These are phyloP conservation scores for Paramecium bursaria DNA, from an alignment of 73 alveolate species.

Conservation along the genomic window DNA sequence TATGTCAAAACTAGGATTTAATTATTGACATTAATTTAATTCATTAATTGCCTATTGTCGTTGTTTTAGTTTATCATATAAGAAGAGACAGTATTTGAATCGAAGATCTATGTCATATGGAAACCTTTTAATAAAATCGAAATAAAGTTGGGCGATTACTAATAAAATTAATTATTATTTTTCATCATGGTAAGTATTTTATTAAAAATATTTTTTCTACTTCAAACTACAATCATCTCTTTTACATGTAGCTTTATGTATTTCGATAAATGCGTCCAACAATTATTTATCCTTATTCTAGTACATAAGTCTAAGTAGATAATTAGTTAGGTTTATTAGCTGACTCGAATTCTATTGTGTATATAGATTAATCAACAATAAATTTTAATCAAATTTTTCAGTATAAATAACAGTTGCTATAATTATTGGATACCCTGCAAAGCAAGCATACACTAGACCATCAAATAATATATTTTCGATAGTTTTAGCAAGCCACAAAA, in stretches of 20 bases:
- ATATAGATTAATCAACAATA: constrained; percentile 38
- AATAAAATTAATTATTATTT: not conserved
- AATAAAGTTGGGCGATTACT: constrained; percentile 28
- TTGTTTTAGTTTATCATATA: constrained; percentile 56
- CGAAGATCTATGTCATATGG: constrained; percentile 39
- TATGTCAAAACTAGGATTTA: constrained; percentile 56
- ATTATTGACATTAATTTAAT: constrained; percentile 8
- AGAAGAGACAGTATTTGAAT: constrained; percentile 47
- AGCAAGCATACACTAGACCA: constrained; percentile 60
- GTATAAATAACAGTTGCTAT: constrained; percentile 13
- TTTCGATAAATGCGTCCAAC: constrained; percentile 52
- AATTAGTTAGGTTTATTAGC: not conserved
- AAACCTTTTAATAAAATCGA: constrained; percentile 49
- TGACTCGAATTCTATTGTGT: not conserved
- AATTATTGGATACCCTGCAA: constrained; percentile 55
- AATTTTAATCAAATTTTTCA: constrained; percentile 14
- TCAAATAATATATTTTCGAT: constrained; percentile 49
- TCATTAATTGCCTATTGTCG: constrained; percentile 39
- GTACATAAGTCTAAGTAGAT: not conserved
- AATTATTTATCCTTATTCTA: not conserved
- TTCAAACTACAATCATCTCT: constrained; percentile 67
- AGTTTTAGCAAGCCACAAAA: constrained; percentile 61
- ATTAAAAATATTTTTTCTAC: constrained; percentile 29
- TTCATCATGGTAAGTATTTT: constrained; percentile 2
- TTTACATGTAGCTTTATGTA: constrained; percentile 39